Evolutionary conservation across 108 stramenopile species (phyloP).

Genomic region (Mayamaea pseudoterrestris): DNA sequence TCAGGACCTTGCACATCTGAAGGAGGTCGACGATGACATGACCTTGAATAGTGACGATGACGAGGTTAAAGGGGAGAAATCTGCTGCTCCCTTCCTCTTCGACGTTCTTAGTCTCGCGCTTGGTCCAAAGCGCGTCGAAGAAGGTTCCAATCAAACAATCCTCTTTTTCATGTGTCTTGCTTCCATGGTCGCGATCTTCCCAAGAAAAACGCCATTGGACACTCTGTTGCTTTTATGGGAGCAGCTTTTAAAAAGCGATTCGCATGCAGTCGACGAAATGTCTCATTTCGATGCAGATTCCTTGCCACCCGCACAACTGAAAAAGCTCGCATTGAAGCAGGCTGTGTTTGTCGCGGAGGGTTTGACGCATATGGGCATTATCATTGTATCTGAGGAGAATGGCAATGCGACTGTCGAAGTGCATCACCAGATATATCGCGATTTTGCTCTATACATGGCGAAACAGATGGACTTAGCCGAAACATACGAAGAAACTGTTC

Average conservation of each 20-base stretch:
- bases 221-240: conserved; percentile 22
- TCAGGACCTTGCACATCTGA: no score
- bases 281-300: no score
- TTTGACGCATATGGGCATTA: conserved; percentile 22
- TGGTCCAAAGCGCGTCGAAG: conserved; percentile 12
- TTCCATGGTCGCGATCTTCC: conserved; percentile 18
- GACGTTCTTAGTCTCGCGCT: conserved; percentile 22
- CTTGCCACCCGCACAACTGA: no score
- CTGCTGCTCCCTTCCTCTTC: conserved; percentile 2
- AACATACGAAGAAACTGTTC: conserved; percentile 7
- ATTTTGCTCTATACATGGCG: conserved; percentile 12
- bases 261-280: conserved; percentile 13
- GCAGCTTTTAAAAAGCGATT: conserved; percentile 9
- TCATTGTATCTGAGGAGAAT: conserved; percentile 12
- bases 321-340: no score
- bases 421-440: conserved; percentile 16
- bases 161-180: conserved; percentile 22
- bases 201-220: conserved; percentile 14
- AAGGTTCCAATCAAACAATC: not conserved
- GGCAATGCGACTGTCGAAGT: conserved; percentile 10
- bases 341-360: conserved; percentile 23
- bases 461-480: conserved; percentile 9
- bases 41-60: not conserved
- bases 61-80: not conserved
- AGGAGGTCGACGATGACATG: no score